Conservation (phyloP, 352 stramenopile species). For the Pseudoperonospora humuli region DNA sequence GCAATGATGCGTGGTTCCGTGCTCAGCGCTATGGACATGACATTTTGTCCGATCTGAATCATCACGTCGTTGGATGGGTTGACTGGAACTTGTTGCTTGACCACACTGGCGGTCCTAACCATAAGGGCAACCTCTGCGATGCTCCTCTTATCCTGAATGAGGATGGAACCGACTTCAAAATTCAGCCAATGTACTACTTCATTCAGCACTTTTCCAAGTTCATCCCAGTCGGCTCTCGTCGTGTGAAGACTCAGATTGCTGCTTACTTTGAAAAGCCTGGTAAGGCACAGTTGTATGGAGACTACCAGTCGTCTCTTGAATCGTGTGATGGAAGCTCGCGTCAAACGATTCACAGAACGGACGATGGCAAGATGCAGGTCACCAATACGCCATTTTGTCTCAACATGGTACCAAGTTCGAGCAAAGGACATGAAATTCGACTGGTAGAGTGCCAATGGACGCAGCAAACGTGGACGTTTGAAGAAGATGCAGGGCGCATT, state of each 20-base stretch:
- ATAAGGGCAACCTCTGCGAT: constrained; percentile 71
- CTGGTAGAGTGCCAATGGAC: constrained; percentile 68
- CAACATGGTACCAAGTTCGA: constrained; percentile 37
- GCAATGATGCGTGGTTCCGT: constrained; percentile 69
- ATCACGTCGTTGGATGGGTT: constrained; percentile 83
- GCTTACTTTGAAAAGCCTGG: constrained; percentile 45
- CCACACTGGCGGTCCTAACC: constrained; percentile 83
- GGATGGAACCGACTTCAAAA: constrained; percentile 50
- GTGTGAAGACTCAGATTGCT: constrained; percentile 46
- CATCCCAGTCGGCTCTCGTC: constrained; percentile 64
- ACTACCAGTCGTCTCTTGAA: constrained; percentile 53
- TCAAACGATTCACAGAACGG: constrained; percentile 44
- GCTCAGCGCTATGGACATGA: constrained; percentile 85
- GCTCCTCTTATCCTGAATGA: constrained; percentile 74
- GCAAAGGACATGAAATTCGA: constrained; percentile 48
- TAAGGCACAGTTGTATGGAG: constrained; percentile 48
- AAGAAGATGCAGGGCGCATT: constrained; percentile 35
- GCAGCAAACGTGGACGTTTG: constrained; percentile 56
- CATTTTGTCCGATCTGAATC: constrained; percentile 88
- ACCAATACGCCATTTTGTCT: constrained; percentile 54
- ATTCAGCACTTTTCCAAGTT: constrained; percentile 88
- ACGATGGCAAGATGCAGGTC: constrained; percentile 69
- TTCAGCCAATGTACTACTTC: constrained; percentile 89
- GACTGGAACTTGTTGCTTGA: constrained; percentile 91
- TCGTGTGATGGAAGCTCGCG: constrained; percentile 60